Evolutionary conservation across 495 filamentous ascomycete genomes (phyloP).

Genomic region (Rhypophila decipiens): DNA sequence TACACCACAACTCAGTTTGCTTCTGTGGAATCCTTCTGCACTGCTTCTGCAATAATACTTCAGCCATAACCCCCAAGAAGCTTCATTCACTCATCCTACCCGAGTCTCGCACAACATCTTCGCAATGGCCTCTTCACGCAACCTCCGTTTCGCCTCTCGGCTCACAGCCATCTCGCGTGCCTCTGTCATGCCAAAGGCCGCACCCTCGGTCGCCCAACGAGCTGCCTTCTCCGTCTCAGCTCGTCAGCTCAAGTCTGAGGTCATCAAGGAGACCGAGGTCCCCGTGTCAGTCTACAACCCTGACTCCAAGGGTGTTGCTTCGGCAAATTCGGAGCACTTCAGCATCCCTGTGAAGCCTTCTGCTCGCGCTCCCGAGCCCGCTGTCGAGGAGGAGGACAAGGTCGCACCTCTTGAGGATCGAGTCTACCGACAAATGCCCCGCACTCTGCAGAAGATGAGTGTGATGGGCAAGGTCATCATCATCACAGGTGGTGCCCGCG

Average conservation of each 20-base stretch:
- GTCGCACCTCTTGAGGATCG: slow-evolving; percentile 38
- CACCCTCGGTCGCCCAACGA: slow-evolving; percentile 17
- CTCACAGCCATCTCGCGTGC: slow-evolving; percentile 29
- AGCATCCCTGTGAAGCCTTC: slow-evolving; percentile 71
- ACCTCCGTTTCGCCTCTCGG: slow-evolving; percentile 27
- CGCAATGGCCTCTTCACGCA: slow-evolving; percentile 35
- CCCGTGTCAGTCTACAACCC: slow-evolving; percentile 43
- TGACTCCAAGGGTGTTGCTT: slow-evolving; percentile 34
- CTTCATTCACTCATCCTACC: background rate
- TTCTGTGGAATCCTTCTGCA: background rate
- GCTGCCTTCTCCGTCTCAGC: slow-evolving; percentile 33
- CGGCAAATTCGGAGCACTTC: slow-evolving; percentile 54
- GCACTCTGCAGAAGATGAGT: slow-evolving; percentile 57
- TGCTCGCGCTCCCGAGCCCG: slow-evolving; percentile 26
- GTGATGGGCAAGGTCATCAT: slow-evolving; percentile 62
- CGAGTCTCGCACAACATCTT: background rate
- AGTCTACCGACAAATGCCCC: slow-evolving; percentile 44
- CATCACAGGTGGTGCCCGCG: slow-evolving; percentile 71
- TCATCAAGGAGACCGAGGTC: slow-evolving; percentile 44
- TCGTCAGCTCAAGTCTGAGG: slow-evolving; percentile 34
- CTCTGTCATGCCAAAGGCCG: slow-evolving; percentile 10
- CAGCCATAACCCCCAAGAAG: background rate
- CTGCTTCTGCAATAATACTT: too few relatives aligned
- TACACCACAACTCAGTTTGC: slow-evolving; percentile 1
- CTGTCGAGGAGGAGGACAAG: slow-evolving; percentile 22